Base-by-base conservation (phyloP, 2,329 filamentous ascomycete genomes). In the Diatrype stigma region DNA sequence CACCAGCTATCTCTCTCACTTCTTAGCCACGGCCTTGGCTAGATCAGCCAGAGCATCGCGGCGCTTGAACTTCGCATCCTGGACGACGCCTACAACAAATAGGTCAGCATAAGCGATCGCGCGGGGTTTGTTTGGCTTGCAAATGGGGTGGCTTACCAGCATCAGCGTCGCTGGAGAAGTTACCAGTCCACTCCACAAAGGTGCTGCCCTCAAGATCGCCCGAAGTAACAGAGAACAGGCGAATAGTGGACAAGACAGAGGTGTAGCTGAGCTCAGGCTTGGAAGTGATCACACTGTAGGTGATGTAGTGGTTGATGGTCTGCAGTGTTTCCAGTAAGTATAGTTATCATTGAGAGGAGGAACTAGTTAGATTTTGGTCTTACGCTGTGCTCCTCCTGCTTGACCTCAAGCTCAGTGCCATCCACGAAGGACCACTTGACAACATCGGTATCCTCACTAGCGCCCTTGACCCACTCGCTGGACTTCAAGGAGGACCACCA, bases 21-120 rank as follows among this genome's bases (percentile, higher is more conserved):
- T 60, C 63, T 72, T 71, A 35, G 60, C 58, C 3, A 73, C 78
- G 30, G 70, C 75, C 61, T 77, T 76, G 51, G 80, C 83, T 37
- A 89, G 76, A 61, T 87, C 85, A 46, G 81, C 80, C 35, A 89
- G 75, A 46, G 84, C 85, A 66, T 89, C 86, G 47, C 82, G 82
- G 55, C 86, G 84, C 79, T 89, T 89, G 78, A 84, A 89, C 73
- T 86, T 87, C 62, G 85, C 86, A 64, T 89, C 86, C 68, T 86
- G 81, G 57, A 89, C 87, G 52, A 88, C 85, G 60, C 79, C 85
- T 87, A 52, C 3, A 49, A 14, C 38, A 30, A 19, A 37, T 6
- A 42, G 11, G 46, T 63, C 35, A 67, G 50, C 47, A 53, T 16
- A 32, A 3, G 6, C n/a, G n/a, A 11, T 6, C 30, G 22, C 40